phyloP scores from a whole-genome alignment of 2,329 filamentous ascomycete genomes.

The Fusarium subtropicale region DNA sequence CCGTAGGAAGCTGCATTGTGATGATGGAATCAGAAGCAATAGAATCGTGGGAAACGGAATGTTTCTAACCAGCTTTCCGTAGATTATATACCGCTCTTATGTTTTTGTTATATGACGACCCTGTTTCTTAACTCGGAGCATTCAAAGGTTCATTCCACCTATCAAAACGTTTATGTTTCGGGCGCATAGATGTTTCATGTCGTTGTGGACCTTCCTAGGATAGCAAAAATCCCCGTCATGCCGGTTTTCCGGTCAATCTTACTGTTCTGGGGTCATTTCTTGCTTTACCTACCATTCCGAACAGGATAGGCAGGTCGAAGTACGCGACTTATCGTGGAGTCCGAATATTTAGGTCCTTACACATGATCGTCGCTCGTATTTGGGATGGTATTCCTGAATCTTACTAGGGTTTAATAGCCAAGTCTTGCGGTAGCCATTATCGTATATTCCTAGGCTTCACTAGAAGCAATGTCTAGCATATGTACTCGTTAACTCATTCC shows the following conservation, averaged over 20 bases:
- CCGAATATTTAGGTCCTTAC: background rate
- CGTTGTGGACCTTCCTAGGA: background rate
- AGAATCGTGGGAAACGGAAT: fast-evolving
- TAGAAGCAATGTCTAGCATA: background rate
- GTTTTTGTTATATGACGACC: background rate
- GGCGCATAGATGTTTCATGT: background rate
- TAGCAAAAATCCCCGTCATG: background rate
- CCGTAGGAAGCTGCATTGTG: slow-evolving; percentile 9
- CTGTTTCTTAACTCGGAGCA: background rate
- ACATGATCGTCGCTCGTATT: background rate
- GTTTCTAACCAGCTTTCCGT: no score
- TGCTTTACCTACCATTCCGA: background rate
- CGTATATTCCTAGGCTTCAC: background rate
- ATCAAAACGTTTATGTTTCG: background rate
- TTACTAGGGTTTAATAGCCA: no score
- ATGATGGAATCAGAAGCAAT: background rate
- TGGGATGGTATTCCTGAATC: no score
- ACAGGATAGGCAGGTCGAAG: background rate
- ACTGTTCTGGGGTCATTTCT: background rate
- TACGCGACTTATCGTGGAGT: fast-evolving
- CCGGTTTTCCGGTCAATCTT: background rate
- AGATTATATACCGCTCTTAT: background rate
- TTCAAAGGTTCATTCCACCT: background rate
- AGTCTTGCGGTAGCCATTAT: background rate
- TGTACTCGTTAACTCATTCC: background rate